Base-by-base conservation (phyloP, 805 yeast genomes). In the Pichia thaimueangensis region DNA sequence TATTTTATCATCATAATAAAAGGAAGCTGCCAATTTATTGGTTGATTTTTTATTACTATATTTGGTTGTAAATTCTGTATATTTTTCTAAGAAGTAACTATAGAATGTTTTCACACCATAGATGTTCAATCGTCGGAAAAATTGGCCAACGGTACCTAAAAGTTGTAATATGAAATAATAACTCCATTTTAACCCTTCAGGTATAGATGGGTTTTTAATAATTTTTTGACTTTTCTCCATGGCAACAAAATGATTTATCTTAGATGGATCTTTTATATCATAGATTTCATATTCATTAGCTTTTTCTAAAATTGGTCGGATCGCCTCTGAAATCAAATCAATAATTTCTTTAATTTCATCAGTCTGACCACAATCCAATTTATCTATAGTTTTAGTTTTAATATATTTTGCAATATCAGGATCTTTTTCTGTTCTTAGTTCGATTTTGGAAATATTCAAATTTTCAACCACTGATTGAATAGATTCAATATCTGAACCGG, bases 81-180 rank as follows among this genome's bases (percentile, higher is more conserved):
- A 64, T 47, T 82, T 82, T 42, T 79, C 81, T 30, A 59, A 53
- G 56, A 80, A 81, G 57, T 82, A 84, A 6, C 71, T 66, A 58
- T 75, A 82, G 55, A 93, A 93, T 0, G 94, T 80, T 35, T 73
- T 63, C 7, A 91, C 67, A 0, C 98, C 97, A 60, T 93, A 94
- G 16, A 85, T 77, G 52, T 80, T 81, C 28, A 93, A 64, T 44
- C 89, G 59, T 53, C 79, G 68, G 21, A 80, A 60, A 64, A 82
- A 76, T 54, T 77, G 88, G 0, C 95, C 96, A 6, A 82, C 80
- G 29, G 78, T 76, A 4, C 78, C 77, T 35, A 93, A 62, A 4
- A 84, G 53, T 47, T 77, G 82, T 7, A 86, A 56, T 19, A 77
- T 69, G 51, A 74, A 80, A 53, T 67, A 80, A 47, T 79, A 74